Evolutionary conservation across 176 grass and related monocot genomes (phyloP).

Genomic region (Cymbopogon citratus): DNA sequence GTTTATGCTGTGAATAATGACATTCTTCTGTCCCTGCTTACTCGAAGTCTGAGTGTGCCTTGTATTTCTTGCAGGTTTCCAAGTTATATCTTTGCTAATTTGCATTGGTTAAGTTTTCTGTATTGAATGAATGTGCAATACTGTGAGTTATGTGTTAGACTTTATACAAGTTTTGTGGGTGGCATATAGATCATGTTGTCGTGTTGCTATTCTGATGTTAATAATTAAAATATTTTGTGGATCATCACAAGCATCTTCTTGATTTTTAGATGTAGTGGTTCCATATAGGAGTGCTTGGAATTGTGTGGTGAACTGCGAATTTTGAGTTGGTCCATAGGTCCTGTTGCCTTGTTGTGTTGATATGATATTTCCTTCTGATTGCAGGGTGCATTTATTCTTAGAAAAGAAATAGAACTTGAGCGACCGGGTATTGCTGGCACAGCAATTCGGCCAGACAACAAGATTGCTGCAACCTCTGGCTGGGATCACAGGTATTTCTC

Average conservation of each 20-base stretch:
- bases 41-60: not conserved
- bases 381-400: slow-evolving; percentile 57
- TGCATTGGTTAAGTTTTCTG: not conserved
- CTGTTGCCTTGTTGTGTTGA: not conserved
- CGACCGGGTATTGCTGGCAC: slow-evolving; percentile 56
- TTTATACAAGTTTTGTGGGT: not conserved
- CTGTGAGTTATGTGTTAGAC: not conserved
- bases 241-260: not conserved
- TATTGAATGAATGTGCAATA: slow-evolving; percentile 2
- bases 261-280: not conserved
- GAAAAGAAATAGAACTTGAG: slow-evolving; percentile 78
- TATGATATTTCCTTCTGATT: slow-evolving; percentile 16
- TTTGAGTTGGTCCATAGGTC: not conserved
- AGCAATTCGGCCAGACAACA: slow-evolving; percentile 69
- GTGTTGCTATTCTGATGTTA: not conserved
- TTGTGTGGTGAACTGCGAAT: not conserved
- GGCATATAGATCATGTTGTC: not conserved
- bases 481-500: slow-evolving; percentile 84
- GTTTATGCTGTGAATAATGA: not conserved
- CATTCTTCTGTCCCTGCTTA: not conserved
- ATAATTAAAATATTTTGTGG: not conserved
- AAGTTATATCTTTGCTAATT: slow-evolving; percentile 6
- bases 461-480: slow-evolving; percentile 84
- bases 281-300: not conserved
- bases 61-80: not conserved